Conservation (phyloP, 2,329 filamentous ascomycete genomes). For the Diaporthe sp. region DNA sequence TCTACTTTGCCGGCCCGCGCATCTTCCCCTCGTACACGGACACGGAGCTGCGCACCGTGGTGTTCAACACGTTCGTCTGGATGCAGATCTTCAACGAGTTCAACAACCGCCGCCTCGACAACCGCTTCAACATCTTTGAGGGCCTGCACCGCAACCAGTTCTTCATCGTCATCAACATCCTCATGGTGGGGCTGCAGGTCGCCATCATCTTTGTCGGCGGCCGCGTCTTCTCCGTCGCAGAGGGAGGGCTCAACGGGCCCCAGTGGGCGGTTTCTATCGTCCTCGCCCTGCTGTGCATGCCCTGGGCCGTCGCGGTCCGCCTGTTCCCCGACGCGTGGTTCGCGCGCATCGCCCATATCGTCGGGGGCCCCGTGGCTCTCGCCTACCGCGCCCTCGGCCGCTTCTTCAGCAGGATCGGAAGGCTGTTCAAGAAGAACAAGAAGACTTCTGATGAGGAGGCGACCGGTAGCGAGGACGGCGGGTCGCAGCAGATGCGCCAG, state of each 20-base stretch:
- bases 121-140: constrained; percentile 73
- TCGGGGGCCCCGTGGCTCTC: constrained; percentile 50
- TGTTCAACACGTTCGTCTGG: constrained; percentile 81
- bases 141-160: constrained; percentile 69
- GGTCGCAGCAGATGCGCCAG: constrained; percentile 15
- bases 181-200: constrained; percentile 71
- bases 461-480: not conserved
- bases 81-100: constrained; percentile 81
- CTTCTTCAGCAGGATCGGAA: constrained; percentile 42
- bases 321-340: constrained; percentile 64
- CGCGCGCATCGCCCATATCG: constrained; percentile 48
- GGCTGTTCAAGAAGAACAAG: constrained; percentile 38
- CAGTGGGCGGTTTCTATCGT: constrained; percentile 42
- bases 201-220: constrained; percentile 71
- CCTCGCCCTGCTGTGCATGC: constrained; percentile 58
- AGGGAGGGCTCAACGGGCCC: constrained; percentile 30
- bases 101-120: constrained; percentile 75
- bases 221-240: constrained; percentile 51
- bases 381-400: constrained; percentile 46
- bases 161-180: constrained; percentile 68
- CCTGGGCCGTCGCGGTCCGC: constrained; percentile 64
- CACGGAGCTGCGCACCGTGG: constrained; percentile 65
- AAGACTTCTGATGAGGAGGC: constrained; percentile 31
- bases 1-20: constrained; percentile 72
- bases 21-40: constrained; percentile 66